phyloP scores from a whole-genome alignment of 2,329 filamentous ascomycete genomes.

The Aspergillus luchuensis region DNA sequence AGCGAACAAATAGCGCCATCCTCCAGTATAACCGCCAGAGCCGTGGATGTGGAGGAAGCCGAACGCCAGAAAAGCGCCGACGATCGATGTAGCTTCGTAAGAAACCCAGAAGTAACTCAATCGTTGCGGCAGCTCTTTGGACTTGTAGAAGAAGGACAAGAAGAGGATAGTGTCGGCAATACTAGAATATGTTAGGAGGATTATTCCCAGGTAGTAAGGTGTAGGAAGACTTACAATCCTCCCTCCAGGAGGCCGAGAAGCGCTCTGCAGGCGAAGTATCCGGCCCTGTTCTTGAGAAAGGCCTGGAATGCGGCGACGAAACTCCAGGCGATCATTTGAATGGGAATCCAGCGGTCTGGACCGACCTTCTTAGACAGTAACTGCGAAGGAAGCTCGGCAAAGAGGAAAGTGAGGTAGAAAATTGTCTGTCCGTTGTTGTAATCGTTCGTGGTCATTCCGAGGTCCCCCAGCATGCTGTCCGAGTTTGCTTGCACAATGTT shows the following conservation, averaged over 20 bases:
- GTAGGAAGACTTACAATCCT: slow-evolving; percentile 58
- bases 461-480: slow-evolving; percentile 59
- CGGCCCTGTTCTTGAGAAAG: slow-evolving; percentile 49
- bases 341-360: slow-evolving; percentile 62
- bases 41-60: slow-evolving; percentile 45
- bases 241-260: slow-evolving; percentile 55
- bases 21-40: slow-evolving; percentile 36
- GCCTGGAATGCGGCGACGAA: slow-evolving; percentile 56
- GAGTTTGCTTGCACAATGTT: slow-evolving; percentile 64
- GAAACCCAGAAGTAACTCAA: slow-evolving; percentile 72
- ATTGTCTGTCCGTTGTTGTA: slow-evolving; percentile 49
- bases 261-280: slow-evolving; percentile 47
- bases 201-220: slow-evolving; percentile 28
- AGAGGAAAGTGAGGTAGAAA: slow-evolving; percentile 39
- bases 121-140: slow-evolving; percentile 67
- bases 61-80: slow-evolving; percentile 52
- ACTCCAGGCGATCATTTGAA: slow-evolving; percentile 61
- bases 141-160: slow-evolving; percentile 75
- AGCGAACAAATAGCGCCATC: slow-evolving; percentile 49
- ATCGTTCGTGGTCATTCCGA: slow-evolving; percentile 53
- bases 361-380: slow-evolving; percentile 61
- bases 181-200: slow-evolving; percentile 19
- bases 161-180: slow-evolving; percentile 55
- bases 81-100: slow-evolving; percentile 52
- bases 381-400: slow-evolving; percentile 63